A percentile compares a stretch with the other conserved stretches of the same genome.
Conservation (phyloP, 1,284 basidiomycete species). For the Mycosarcoma maydis region DNA sequence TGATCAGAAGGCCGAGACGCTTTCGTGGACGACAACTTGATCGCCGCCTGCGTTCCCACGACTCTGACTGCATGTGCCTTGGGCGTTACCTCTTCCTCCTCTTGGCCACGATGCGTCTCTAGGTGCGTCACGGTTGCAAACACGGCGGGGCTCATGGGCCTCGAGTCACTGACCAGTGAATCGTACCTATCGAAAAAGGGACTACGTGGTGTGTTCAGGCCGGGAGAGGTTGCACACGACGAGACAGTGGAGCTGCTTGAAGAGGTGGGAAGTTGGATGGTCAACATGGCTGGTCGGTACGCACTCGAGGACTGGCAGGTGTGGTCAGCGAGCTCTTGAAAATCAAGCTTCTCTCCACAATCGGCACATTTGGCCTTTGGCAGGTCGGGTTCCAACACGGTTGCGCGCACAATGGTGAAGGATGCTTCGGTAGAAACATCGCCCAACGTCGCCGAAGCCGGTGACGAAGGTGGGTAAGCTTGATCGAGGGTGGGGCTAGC, state of each 20-base stretch:
- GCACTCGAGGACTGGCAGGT: slow-evolving; percentile 25
- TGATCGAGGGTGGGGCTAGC: not conserved
- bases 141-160: slow-evolving; percentile 33
- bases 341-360: slow-evolving; percentile 48
- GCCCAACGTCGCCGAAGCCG: slow-evolving; percentile 11
- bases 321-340: slow-evolving; percentile 54
- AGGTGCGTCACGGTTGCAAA: not conserved
- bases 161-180: slow-evolving; percentile 16
- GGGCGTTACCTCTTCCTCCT: slow-evolving; percentile 24
- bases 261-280: slow-evolving; percentile 24
- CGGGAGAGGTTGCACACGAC: slow-evolving; percentile 13
- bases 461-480: slow-evolving; percentile 8
- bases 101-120: not conserved
- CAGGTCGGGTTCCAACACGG: slow-evolving; percentile 39
- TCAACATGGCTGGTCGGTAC: slow-evolving; percentile 22
- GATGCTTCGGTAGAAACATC: slow-evolving; percentile 12
- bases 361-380: slow-evolving; percentile 59
- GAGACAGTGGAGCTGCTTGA: slow-evolving; percentile 15
- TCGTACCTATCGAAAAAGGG: slow-evolving; percentile 54
- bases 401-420: slow-evolving; percentile 32
- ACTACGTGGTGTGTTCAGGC: slow-evolving; percentile 22
- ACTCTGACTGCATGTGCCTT: slow-evolving; percentile 36
- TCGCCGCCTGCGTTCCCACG: slow-evolving; percentile 22
- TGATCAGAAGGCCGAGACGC: not conserved
- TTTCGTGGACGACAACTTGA: slow-evolving; percentile 19